A percentile compares a stretch with the other conserved stretches of the same genome.
phyloP scores from a whole-genome alignment of 2,329 filamentous ascomycete species.

The Verruconis gallopava region DNA sequence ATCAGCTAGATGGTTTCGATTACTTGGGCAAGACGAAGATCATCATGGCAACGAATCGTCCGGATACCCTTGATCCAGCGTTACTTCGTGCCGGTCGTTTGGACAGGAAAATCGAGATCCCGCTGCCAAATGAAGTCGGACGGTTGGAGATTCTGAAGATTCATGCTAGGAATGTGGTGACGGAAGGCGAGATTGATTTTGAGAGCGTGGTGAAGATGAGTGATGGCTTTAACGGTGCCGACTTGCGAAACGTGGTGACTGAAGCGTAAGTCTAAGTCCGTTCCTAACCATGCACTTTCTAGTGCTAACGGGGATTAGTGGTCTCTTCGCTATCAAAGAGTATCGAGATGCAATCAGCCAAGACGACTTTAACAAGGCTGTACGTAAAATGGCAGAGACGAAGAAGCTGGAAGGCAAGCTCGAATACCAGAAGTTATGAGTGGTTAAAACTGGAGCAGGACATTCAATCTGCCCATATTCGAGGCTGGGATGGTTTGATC shows the following conservation, averaged over 20 bases:
- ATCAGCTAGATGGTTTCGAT: slow-evolving; percentile 97
- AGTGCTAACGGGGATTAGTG: slow-evolving; percentile 39
- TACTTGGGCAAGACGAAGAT: slow-evolving; percentile 99
- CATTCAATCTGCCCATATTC: no score
- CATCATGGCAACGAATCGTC: slow-evolving; percentile 98
- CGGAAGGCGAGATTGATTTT: slow-evolving; percentile 93
- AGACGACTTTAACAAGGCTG: slow-evolving; percentile 98
- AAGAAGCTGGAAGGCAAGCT: slow-evolving; percentile 99
- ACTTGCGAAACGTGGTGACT: slow-evolving; percentile 93
- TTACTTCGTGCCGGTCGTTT: slow-evolving; percentile 83
- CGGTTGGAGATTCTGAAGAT: slow-evolving; percentile 97
- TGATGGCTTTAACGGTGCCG: slow-evolving; percentile 91
- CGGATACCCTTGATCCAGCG: slow-evolving; percentile 88
- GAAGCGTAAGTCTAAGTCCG: slow-evolving; percentile 63
- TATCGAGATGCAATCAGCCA: slow-evolving; percentile 94
- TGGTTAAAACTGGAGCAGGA: no score
- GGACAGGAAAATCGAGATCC: slow-evolving; percentile 96
- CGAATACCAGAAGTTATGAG: slow-evolving; percentile 87
- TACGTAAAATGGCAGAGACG: slow-evolving; percentile 88
- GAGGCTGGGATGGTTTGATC: no score
- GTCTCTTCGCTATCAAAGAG: slow-evolving; percentile 95
- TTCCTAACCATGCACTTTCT: slow-evolving; percentile 16
- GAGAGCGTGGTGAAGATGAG: slow-evolving; percentile 99
- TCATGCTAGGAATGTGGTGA: slow-evolving; percentile 71
- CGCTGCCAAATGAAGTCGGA: slow-evolving; percentile 91